A percentile compares a stretch with the other conserved stretches of the same genome.
Conservation (phyloP, 805 yeast species). For the Candida yuanshanica region DNA sequence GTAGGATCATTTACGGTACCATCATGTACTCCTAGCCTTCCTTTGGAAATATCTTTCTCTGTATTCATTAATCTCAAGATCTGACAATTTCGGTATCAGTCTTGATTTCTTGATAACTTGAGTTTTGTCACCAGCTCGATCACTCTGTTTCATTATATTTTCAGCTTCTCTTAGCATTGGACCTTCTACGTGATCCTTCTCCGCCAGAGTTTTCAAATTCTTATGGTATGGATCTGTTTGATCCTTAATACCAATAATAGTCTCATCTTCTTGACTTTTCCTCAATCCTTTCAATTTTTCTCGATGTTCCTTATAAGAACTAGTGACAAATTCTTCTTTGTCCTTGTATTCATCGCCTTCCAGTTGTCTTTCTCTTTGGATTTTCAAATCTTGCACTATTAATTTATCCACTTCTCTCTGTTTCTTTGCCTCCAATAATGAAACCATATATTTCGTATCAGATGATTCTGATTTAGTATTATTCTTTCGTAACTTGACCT, state of each 20-base stretch:
- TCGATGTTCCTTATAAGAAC: constrained; percentile 36
- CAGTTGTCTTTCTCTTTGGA: constrained; percentile 31
- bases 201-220: too few relatives aligned
- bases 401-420: constrained; percentile 40
- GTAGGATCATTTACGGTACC: background rate
- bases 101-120: constrained; percentile 4
- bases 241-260: background rate
- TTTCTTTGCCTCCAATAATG: constrained; percentile 38
- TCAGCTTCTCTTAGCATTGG: constrained; percentile 8
- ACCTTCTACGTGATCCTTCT: too few relatives aligned
- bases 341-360: constrained; percentile 35
- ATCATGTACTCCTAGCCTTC: background rate
- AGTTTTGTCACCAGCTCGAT: background rate
- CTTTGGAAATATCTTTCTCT: constrained; percentile 15
- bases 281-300: constrained; percentile 8
- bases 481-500: constrained; percentile 4
- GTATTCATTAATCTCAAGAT: constrained; percentile 10
- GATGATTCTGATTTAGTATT: background rate
- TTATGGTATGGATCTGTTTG: too few relatives aligned
- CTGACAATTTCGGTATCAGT: constrained; percentile 16
- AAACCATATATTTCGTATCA: constrained; percentile 33
- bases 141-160: constrained; percentile 4
- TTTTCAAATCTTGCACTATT: constrained; percentile 32
- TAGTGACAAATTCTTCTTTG: constrained; percentile 43
- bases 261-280: background rate